phyloP scores from a whole-genome alignment of 768 basidiomycete genomes.

The Termitomyces heimii region DNA sequence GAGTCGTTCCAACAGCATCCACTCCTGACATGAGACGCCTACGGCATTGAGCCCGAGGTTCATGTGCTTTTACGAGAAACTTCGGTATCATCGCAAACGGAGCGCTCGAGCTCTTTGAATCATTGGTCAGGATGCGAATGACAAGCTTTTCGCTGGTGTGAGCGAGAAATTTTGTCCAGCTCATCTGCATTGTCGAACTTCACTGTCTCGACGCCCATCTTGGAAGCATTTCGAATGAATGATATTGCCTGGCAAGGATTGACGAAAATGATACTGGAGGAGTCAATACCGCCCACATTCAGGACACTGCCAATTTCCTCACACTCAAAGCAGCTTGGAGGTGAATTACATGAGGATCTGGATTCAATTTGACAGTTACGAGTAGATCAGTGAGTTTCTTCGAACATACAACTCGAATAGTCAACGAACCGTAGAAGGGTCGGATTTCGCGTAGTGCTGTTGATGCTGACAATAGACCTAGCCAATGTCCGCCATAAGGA shows the following conservation, averaged over 20 bases:
- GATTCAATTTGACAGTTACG: slow-evolving; percentile 95
- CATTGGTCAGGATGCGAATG: slow-evolving; percentile 93
- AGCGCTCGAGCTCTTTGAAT: slow-evolving; percentile 91
- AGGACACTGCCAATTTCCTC: slow-evolving; percentile 85
- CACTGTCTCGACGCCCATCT: slow-evolving; percentile 84
- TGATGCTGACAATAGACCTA: slow-evolving; percentile 81
- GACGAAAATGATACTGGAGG: slow-evolving; percentile 89
- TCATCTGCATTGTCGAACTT: slow-evolving; percentile 99
- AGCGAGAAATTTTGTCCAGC: slow-evolving; percentile 83
- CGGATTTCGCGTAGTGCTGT: slow-evolving; percentile 74
- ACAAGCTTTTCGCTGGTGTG: slow-evolving; percentile 84
- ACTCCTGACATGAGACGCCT: slow-evolving; percentile 94
- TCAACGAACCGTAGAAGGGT: slow-evolving; percentile 81
- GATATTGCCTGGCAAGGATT: slow-evolving; percentile 98
- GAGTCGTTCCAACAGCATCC: no score
- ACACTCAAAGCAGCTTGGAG: slow-evolving; percentile 85
- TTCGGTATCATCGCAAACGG: slow-evolving; percentile 72
- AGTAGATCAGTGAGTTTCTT: slow-evolving; percentile 9
- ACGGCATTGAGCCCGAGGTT: slow-evolving; percentile 79
- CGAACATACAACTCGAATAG: not conserved
- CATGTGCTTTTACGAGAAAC: slow-evolving; percentile 72
- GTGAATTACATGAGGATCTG: slow-evolving; percentile 90
- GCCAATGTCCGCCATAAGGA: slow-evolving; percentile 92
- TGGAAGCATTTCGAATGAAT: slow-evolving; percentile 83
- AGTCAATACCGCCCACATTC: slow-evolving; percentile 63